phyloP scores from a whole-genome alignment of 2,329 filamentous ascomycete genomes.

The Xylaria sp. region DNA sequence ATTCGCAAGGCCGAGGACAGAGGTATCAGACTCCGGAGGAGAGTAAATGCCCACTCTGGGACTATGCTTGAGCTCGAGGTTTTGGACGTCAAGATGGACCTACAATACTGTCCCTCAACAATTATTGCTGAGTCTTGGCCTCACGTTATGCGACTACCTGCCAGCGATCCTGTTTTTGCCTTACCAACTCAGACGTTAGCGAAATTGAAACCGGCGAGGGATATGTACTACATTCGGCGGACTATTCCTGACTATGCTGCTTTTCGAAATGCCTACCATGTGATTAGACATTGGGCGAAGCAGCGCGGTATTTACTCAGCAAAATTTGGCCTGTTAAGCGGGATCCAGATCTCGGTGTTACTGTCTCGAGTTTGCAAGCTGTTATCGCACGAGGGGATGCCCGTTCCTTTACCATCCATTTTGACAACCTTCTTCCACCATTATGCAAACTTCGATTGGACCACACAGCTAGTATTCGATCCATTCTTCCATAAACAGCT shows the following conservation, averaged over 20 bases:
- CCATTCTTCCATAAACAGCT: conserved; percentile 66
- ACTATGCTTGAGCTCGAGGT: conserved; percentile 73
- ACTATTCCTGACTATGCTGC: conserved; percentile 68
- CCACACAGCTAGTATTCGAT: conserved; percentile 64
- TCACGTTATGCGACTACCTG: conserved; percentile 57
- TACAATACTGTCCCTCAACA: conserved; percentile 73
- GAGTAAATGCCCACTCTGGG: conserved; percentile 67
- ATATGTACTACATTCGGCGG: conserved; percentile 68
- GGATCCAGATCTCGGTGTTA: conserved; percentile 72
- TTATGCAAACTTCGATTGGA: conserved; percentile 71
- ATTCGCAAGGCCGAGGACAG: conserved; percentile 58
- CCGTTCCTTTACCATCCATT: conserved; percentile 60
- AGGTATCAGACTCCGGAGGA: conserved; percentile 63
- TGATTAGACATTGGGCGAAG: conserved; percentile 71
- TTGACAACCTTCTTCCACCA: conserved; percentile 70
- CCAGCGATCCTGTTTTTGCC: conserved; percentile 64
- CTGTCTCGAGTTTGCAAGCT: conserved; percentile 69
- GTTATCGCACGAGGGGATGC: conserved; percentile 51
- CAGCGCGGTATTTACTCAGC: conserved; percentile 71
- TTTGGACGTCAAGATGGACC: conserved; percentile 66
- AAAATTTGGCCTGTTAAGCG: conserved; percentile 72
- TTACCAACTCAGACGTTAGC: conserved; percentile 65
- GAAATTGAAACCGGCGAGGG: conserved; percentile 72
- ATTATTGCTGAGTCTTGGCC: conserved; percentile 65
- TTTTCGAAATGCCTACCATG: conserved; percentile 68